Base-by-base conservation (phyloP, 2,329 filamentous ascomycete genomes). In the Arthrobotrys musiformis region DNA sequence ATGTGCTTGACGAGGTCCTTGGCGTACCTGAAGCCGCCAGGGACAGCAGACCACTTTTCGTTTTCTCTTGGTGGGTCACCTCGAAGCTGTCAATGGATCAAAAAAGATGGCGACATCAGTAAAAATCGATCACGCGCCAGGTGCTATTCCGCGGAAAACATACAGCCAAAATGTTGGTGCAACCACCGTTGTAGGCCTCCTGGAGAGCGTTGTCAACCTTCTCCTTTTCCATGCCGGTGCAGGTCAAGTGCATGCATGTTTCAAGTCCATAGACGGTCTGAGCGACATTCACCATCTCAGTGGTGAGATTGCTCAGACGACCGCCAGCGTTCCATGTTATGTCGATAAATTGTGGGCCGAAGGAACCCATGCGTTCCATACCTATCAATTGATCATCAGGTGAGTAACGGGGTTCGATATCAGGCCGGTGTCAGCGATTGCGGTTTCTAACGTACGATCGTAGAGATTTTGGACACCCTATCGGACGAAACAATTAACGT, bases 161-260 rank as follows among this genome's bases (percentile, higher is more conserved):
- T 74, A 78, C 75, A 6, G 95, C 95, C 42, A 99, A 87, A 79
- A 99, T 99, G 84, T 99, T 99, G 78, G 94, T 97, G 86, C 95
- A 99, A 77, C 95, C 95, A 37, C 94, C 90, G 83, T 94, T 93
- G 86, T 97, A 97, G 11, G 95, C 95, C 80, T 91, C 91, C 81
- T 90, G 89, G 66, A 99, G 88, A 4, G 95, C 95, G 68, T 92
- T 90, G 81, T 98, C 93, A 82, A 99, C 92, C 85, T 94, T 97
- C 62, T 93, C 92, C 80, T 90, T 89, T 76, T 93, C 93, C 95
- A 99, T 99, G 84, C 98, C 95, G 67, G 95, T 99, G 84, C 95
- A 99, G 2, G 95, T 99, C 81, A 99, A 86, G 83, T 99, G 95
- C 95, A 99, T 99, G 85, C 94, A 98, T 6, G 95, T 98, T 86